Conservation (phyloP, 2,329 filamentous ascomycete genomes). For the Neophaeococcomyces aloes region DNA sequence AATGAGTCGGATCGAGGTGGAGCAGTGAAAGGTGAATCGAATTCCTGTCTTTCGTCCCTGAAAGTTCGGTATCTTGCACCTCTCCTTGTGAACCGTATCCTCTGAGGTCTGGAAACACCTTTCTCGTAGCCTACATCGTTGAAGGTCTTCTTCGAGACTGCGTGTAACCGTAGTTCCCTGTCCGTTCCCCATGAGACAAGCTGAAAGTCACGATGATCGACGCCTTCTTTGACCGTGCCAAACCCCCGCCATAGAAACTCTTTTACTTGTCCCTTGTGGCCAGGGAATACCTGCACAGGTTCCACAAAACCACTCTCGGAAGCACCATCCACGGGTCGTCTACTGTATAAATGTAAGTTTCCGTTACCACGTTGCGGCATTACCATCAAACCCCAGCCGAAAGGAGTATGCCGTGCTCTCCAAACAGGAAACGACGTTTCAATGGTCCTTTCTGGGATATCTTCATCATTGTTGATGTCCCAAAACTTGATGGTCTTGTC, state of each 20-base stretch:
- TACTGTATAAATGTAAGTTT: slow-evolving; percentile 74
- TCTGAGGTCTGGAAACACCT: slow-evolving; percentile 53
- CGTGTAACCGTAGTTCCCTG: slow-evolving; percentile 68
- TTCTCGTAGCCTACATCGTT: slow-evolving; percentile 62
- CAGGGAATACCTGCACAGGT: slow-evolving; percentile 43
- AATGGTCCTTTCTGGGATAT: slow-evolving; percentile 65
- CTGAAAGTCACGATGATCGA: slow-evolving; percentile 82
- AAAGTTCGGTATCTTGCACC: slow-evolving; percentile 81
- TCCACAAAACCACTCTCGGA: slow-evolving; percentile 27
- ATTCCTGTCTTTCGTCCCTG: slow-evolving; percentile 55
- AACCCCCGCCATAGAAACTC: slow-evolving; percentile 84
- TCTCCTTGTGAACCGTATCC: slow-evolving; percentile 64
- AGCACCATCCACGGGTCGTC: slow-evolving; percentile 28
- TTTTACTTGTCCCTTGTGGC: slow-evolving; percentile 59
- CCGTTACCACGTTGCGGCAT: slow-evolving; percentile 88
- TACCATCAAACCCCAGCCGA: slow-evolving; percentile 72
- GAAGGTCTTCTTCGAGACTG: slow-evolving; percentile 54
- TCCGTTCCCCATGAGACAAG: slow-evolving; percentile 89
- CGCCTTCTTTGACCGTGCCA: slow-evolving; percentile 55
- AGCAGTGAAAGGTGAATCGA: slow-evolving; percentile 28
- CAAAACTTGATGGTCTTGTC: slow-evolving; percentile 91
- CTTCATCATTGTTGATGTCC: slow-evolving; percentile 59
- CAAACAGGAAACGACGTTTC: slow-evolving; percentile 77
- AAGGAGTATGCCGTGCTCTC: slow-evolving; percentile 83
- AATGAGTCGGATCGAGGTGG: slow-evolving; percentile 20